Percentiles rank a stretch among this genome's conserved stretches.
phyloP scores from a whole-genome alignment of 2,329 filamentous ascomycete genomes.

The Pseudomassariella vexata region DNA sequence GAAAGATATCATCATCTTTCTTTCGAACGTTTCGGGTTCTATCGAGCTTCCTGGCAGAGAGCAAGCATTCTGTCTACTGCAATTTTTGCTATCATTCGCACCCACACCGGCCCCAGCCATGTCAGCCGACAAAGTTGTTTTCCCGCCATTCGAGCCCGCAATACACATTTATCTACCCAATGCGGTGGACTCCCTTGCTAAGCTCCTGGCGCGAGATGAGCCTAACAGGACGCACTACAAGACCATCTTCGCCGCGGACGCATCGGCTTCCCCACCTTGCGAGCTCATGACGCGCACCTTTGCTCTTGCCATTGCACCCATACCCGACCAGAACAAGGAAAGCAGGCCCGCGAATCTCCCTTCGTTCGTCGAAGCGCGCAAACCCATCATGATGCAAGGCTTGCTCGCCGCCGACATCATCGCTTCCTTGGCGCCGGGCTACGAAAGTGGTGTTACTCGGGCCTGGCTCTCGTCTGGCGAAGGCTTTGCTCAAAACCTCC shows the following conservation, averaged over 20 bases:
- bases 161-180: constrained; percentile 84
- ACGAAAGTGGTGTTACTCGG: constrained; percentile 67
- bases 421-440: constrained; percentile 63
- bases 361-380: constrained; percentile 72
- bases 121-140: constrained; percentile 58
- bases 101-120: constrained; percentile 66
- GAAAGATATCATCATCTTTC: constrained; percentile 85
- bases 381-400: constrained; percentile 87
- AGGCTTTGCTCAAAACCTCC: constrained; percentile 75
- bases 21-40: constrained; percentile 81
- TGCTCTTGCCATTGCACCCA: constrained; percentile 74
- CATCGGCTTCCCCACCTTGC: constrained; percentile 55
- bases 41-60: constrained; percentile 81
- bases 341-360: constrained; percentile 55
- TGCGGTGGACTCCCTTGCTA: constrained; percentile 85
- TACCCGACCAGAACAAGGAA: constrained; percentile 60
- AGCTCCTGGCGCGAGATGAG: constrained; percentile 86
- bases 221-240: constrained; percentile 85
- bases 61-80: constrained; percentile 78
- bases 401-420: constrained; percentile 87
- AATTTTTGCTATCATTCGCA: constrained; percentile 87
- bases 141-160: constrained; percentile 73
- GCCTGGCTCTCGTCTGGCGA: constrained; percentile 80
- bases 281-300: constrained; percentile 86
- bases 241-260: constrained; percentile 71